Conservation (phyloP, 2,329 filamentous ascomycete species). For the Fusarium sublunatum region DNA sequence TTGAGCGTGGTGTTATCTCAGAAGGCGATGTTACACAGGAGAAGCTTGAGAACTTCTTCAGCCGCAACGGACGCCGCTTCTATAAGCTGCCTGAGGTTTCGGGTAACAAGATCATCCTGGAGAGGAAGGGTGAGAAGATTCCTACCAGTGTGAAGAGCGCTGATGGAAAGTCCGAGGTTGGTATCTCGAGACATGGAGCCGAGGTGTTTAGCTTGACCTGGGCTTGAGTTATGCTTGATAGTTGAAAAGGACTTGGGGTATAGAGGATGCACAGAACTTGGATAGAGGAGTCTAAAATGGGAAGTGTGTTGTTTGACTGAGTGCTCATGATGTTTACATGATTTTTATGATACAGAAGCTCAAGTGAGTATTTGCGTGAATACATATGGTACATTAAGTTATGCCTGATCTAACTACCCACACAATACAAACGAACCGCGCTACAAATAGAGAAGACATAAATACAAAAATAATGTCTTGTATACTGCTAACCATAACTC, state of each 20-base stretch:
- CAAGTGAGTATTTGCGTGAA: neutral
- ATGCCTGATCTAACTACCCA: neutral
- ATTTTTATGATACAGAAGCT: neutral
- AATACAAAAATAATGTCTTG: constrained; percentile 36
- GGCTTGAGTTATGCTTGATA: constrained; percentile 32
- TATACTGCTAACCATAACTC: constrained; percentile 44
- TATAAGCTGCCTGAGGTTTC: constrained; percentile 56
- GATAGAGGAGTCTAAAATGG: constrained; percentile 8
- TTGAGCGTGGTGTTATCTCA: constrained; percentile 63
- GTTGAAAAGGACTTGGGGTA: constrained; percentile 3
- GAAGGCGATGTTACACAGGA: constrained; percentile 66
- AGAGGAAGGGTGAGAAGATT: constrained; percentile 57
- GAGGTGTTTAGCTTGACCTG: constrained; percentile 57
- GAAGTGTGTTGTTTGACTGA: neutral
- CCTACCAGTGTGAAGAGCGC: constrained; percentile 53
- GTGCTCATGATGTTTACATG: neutral
- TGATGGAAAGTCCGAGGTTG: constrained; percentile 56
- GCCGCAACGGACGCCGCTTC: constrained; percentile 64
- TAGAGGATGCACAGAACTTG: constrained; percentile 4
- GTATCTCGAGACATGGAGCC: constrained; percentile 56
- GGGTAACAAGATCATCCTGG: constrained; percentile 51
- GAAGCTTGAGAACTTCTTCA: constrained; percentile 65
- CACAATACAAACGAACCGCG: neutral
- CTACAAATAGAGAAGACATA: constrained; percentile 10
- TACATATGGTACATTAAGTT: too few relatives aligned